phyloP scores from a whole-genome alignment of 1,284 basidiomycete species.

The Dichomitus squalens region DNA sequence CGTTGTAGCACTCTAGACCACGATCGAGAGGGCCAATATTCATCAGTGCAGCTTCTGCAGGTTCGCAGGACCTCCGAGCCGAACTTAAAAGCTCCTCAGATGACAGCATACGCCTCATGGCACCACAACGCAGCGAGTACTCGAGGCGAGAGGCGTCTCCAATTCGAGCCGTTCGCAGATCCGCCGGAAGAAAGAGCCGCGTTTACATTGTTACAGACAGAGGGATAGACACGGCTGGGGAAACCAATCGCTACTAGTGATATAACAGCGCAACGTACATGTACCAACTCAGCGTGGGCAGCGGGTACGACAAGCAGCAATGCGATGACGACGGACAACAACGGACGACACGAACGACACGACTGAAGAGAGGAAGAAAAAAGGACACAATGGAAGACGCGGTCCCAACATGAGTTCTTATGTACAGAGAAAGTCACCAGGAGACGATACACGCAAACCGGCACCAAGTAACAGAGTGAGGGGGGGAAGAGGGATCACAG shows the following conservation, averaged over 20 bases:
- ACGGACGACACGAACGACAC: no score
- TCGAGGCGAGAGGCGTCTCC: neutral
- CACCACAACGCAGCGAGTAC: neutral
- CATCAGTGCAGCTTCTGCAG: neutral
- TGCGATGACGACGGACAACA: slow-evolving; percentile 16
- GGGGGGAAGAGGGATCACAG: slow-evolving; percentile 7
- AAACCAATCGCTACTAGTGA: slow-evolving; percentile 27
- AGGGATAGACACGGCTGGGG: neutral
- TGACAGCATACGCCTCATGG: neutral
- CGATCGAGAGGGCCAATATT: neutral
- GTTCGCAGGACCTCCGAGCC: no score
- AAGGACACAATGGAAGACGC: slow-evolving; percentile 10
- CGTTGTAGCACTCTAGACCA: neutral
- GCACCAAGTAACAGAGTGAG: slow-evolving; percentile 10
- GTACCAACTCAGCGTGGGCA: slow-evolving; percentile 22
- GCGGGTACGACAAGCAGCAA: slow-evolving; percentile 24
- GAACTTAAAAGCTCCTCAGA: no score
- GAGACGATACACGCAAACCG: slow-evolving; percentile 5
- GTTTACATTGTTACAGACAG: slow-evolving; percentile 20
- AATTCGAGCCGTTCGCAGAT: neutral
- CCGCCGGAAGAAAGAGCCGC: neutral
- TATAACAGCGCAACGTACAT: slow-evolving; percentile 29
- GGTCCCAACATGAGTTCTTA: slow-evolving; percentile 11
- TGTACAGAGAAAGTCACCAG: slow-evolving; percentile 14
- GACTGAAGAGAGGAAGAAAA: slow-evolving; percentile 6